These are phyloP conservation scores for Torrubiellomyces zombiae DNA, from an alignment of 2,329 filamentous ascomycete genomes.

Conservation along the genomic window DNA sequence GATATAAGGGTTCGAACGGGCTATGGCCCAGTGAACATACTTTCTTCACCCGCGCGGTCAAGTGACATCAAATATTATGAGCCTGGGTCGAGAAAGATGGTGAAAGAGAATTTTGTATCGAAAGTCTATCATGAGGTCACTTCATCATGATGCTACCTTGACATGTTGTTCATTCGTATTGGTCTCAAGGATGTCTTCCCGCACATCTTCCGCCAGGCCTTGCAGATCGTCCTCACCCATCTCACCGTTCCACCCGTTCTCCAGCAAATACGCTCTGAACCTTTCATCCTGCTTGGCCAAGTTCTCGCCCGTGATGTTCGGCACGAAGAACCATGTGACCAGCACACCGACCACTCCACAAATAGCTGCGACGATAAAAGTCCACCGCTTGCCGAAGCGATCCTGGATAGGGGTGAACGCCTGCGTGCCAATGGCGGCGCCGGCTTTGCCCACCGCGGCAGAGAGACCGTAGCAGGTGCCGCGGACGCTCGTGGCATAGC, in stretches of 20 bases:
- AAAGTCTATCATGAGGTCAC: no score
- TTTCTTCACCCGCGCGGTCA: no score
- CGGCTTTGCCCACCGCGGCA: constrained; percentile 32
- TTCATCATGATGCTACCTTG: no score
- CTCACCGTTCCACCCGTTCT: constrained; percentile 27
- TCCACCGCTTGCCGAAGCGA: constrained; percentile 29
- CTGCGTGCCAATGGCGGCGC: constrained; percentile 32
- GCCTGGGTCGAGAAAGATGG: no score
- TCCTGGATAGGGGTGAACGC: constrained; percentile 30
- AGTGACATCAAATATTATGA: no score
- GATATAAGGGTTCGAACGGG: no score
- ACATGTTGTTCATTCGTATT: constrained; percentile 6
- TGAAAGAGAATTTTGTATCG: no score
- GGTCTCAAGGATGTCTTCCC: constrained; percentile 1
- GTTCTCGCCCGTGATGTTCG: constrained; percentile 27
- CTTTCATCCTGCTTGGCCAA: constrained; percentile 23
- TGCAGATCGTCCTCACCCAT: constrained; percentile 17
- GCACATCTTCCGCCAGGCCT: constrained; percentile 6
- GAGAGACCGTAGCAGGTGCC: constrained; percentile 34
- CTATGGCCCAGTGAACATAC: no score
- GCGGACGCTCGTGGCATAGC: constrained; percentile 33
- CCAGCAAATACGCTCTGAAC: constrained; percentile 25
- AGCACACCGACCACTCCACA: constrained; percentile 28
- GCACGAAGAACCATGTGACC: constrained; percentile 30
- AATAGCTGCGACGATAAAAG: constrained; percentile 34